Conservation (phyloP, 2,329 filamentous ascomycete genomes). For the Chaetothyriales sp. region DNA sequence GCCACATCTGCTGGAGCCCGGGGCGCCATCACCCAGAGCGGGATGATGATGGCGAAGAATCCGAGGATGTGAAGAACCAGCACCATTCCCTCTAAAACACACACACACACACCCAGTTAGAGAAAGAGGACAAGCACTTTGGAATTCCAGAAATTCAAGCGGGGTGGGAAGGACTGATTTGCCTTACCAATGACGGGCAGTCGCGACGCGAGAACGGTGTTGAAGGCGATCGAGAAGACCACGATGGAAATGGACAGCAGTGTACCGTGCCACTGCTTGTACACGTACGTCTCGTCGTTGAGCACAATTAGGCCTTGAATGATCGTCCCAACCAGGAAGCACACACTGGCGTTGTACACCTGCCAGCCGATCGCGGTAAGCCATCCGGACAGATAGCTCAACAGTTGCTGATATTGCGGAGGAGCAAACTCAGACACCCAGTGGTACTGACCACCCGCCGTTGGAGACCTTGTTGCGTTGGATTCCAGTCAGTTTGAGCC, state of each 20-base stretch:
- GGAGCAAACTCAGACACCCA: conserved; percentile 45
- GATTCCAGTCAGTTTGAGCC: not conserved
- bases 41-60: conserved; percentile 23
- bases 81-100: conserved; percentile 18
- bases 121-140: not conserved
- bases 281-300: conserved; percentile 12
- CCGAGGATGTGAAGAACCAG: conserved; percentile 23
- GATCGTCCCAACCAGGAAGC: conserved; percentile 22
- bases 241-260: conserved; percentile 12
- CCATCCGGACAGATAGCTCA: conserved; percentile 41
- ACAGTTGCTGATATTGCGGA: conserved; percentile 35
- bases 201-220: conserved; percentile 11
- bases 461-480: conserved; percentile 21
- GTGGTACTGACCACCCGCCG: conserved; percentile 39
- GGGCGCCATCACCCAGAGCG: conserved; percentile 21
- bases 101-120: not conserved
- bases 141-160: too few relatives aligned
- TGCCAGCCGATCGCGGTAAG: conserved; percentile 34
- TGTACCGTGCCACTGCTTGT: conserved; percentile 16
- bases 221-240: conserved; percentile 10
- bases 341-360: conserved; percentile 30
- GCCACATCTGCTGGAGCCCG: conserved; percentile 28
- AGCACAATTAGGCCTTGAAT: conserved; percentile 18
- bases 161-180: not conserved
- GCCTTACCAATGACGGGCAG: conserved; percentile 20